Percentiles rank a stretch among this genome's conserved stretches.
phyloP scores from a whole-genome alignment of 2,329 filamentous ascomycete species.

The Epichloe gansuensis region DNA sequence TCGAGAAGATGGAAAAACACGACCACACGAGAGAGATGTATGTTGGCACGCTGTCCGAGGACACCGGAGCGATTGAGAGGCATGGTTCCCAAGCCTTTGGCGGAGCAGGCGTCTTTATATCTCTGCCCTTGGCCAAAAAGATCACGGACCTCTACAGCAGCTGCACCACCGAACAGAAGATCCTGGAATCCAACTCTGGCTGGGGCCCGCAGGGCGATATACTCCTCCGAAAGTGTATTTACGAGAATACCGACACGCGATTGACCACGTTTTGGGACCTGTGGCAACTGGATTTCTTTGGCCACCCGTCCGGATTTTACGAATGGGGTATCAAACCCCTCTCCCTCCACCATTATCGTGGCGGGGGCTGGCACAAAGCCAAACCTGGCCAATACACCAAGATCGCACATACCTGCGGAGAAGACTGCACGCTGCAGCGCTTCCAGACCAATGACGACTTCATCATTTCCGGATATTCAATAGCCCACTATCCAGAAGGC shows the following conservation, averaged over 20 bases:
- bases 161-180: slow-evolving; percentile 37
- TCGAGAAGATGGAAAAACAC: slow-evolving; percentile 36
- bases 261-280: slow-evolving; percentile 43
- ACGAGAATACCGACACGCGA: slow-evolving; percentile 46
- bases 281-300: slow-evolving; percentile 48
- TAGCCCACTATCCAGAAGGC: slow-evolving; percentile 41
- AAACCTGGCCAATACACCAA: slow-evolving; percentile 43
- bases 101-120: slow-evolving; percentile 50
- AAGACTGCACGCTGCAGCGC: slow-evolving; percentile 45
- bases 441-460: slow-evolving; percentile 42
- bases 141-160: slow-evolving; percentile 31
- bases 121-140: slow-evolving; percentile 33
- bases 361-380: slow-evolving; percentile 42
- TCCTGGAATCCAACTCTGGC: slow-evolving; percentile 41
- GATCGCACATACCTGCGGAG: slow-evolving; percentile 45
- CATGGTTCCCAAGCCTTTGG: slow-evolving; percentile 53
- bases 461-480: slow-evolving; percentile 46
- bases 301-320: slow-evolving; percentile 50
- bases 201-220: slow-evolving; percentile 51
- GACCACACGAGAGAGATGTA: slow-evolving; percentile 42
- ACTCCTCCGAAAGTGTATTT: slow-evolving; percentile 49
- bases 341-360: slow-evolving; percentile 52
- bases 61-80: slow-evolving; percentile 43
- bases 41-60: slow-evolving; percentile 49
- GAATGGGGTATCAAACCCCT: slow-evolving; percentile 47